A percentile compares a stretch with the other conserved stretches of the same genome.
These are phyloP conservation scores for Chrysoporthe puriensis DNA, from an alignment of 2,329 filamentous ascomycete genomes.

Conservation along the genomic window DNA sequence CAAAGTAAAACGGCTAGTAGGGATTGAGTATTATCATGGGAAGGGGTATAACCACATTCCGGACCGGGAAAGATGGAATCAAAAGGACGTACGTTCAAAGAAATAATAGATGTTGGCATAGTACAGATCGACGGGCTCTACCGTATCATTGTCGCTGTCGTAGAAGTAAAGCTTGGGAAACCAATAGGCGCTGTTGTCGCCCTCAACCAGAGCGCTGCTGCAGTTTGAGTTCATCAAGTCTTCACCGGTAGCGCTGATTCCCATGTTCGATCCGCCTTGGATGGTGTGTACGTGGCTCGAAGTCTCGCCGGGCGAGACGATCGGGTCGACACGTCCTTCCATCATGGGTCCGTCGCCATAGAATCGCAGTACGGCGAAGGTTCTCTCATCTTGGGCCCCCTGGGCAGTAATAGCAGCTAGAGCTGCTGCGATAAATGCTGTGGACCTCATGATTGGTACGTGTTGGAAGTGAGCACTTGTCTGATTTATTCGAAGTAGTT, in stretches of 20 bases:
- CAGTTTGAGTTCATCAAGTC: conserved; percentile 65
- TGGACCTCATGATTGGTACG: conserved; percentile 15
- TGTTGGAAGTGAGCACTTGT: not conserved
- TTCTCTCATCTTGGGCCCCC: conserved; percentile 50
- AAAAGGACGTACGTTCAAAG: conserved; percentile 51
- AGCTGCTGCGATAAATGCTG: conserved; percentile 38
- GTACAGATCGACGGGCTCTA: conserved; percentile 69
- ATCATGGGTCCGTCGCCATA: conserved; percentile 66
- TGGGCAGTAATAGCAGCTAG: conserved; percentile 42
- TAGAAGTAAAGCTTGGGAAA: conserved; percentile 71
- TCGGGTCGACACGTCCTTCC: conserved; percentile 67
- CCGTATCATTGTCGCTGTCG: conserved; percentile 63
- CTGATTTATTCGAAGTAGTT: not conserved
- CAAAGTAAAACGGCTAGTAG: not conserved
- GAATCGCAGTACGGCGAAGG: conserved; percentile 73
- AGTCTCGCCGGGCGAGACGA: conserved; percentile 63
- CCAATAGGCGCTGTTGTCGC: conserved; percentile 79
- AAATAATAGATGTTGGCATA: conserved; percentile 82
- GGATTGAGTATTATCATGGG: not conserved
- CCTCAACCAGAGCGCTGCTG: conserved; percentile 69
- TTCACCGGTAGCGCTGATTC: conserved; percentile 62
- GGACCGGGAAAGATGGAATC: not conserved
- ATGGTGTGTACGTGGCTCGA: conserved; percentile 71
- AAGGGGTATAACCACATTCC: not conserved
- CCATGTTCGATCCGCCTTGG: conserved; percentile 71